A percentile compares a stretch with the other conserved stretches of the same genome.
Evolutionary conservation across 208 protist genomes (phyloP).

Genomic region (Borovskyia barvae): DNA sequence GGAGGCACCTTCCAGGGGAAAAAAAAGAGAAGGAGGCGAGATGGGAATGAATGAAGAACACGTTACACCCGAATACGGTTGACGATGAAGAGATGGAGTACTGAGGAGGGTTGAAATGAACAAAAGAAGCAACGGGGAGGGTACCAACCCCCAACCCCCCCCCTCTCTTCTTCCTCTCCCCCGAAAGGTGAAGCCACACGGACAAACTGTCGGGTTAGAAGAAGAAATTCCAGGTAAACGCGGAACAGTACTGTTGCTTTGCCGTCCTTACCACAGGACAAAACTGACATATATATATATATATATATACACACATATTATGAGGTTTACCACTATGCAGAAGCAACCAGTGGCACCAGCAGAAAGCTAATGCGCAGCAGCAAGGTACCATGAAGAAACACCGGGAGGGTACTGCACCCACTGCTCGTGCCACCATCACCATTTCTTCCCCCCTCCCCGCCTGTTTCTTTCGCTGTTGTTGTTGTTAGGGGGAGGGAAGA

Average conservation of each 20-base stretch:
- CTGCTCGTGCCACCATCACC: too few species aligned
- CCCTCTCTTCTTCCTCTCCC: neutral
- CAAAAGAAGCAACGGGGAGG: neutral
- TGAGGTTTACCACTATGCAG: neutral
- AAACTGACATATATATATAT: slow-evolving; percentile 10
- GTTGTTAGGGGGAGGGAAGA: neutral
- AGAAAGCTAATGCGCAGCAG: neutral
- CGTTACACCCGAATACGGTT: neutral
- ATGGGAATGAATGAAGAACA: too few species aligned
- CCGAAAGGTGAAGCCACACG: neutral
- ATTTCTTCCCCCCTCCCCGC: too few species aligned
- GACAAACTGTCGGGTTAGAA: neutral
- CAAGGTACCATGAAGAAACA: neutral
- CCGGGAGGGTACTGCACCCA: neutral
- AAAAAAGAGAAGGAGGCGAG: slow-evolving; percentile 2
- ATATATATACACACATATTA: neutral
- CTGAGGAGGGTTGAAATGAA: slow-evolving; percentile 4
- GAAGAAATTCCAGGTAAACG: too few species aligned
- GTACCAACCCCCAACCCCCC: neutral
- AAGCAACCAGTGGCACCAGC: neutral
- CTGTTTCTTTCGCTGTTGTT: too few species aligned
- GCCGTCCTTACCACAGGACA: too few species aligned
- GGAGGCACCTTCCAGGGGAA: neutral
- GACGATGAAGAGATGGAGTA: slow-evolving; percentile 3
- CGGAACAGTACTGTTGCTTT: too few species aligned